Conservation (phyloP, 768 basidiomycete species). For the Tylopilus felleus region DNA sequence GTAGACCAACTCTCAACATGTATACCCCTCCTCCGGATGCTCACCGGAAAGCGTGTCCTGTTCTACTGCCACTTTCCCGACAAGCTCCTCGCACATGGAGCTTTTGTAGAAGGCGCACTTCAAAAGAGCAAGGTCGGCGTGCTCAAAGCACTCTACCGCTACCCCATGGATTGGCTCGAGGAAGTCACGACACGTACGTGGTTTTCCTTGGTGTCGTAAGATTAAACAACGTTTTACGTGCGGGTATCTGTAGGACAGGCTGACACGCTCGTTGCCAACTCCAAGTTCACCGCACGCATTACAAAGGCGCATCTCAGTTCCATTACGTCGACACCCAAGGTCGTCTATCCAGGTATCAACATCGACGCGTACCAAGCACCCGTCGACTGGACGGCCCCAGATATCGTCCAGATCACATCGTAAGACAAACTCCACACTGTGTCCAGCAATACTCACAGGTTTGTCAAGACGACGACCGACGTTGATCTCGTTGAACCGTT, state of each 20-base stretch:
- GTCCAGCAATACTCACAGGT: background rate
- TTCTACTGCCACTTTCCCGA: slow-evolving; percentile 99
- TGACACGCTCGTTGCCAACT: slow-evolving; percentile 90
- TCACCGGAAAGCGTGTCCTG: slow-evolving; percentile 75
- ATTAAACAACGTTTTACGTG: background rate
- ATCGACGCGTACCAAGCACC: slow-evolving; percentile 61
- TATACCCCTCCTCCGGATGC: slow-evolving; percentile 71
- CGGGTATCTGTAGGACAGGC: slow-evolving; percentile 53
- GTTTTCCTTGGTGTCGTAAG: background rate
- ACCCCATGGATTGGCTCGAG: slow-evolving; percentile 88
- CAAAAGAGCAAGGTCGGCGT: slow-evolving; percentile 42
- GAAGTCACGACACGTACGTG: slow-evolving; percentile 81
- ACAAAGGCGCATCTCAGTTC: slow-evolving; percentile 74
- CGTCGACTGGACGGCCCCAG: slow-evolving; percentile 42
- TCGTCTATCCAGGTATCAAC: slow-evolving; percentile 98
- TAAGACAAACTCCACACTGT: slow-evolving; percentile 31
- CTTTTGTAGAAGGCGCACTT: slow-evolving; percentile 50
- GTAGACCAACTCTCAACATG: slow-evolving; percentile 95
- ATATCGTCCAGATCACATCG: slow-evolving; percentile 56
- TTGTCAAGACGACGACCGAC: slow-evolving; percentile 59
- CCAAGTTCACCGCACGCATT: slow-evolving; percentile 81
- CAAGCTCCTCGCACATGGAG: slow-evolving; percentile 79
- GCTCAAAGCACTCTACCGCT: slow-evolving; percentile 75
- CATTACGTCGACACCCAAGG: slow-evolving; percentile 56
- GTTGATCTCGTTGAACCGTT: slow-evolving; percentile 87